phyloP scores from a whole-genome alignment of 345 rosid genomes.

The Syzygium oleosum region DNA sequence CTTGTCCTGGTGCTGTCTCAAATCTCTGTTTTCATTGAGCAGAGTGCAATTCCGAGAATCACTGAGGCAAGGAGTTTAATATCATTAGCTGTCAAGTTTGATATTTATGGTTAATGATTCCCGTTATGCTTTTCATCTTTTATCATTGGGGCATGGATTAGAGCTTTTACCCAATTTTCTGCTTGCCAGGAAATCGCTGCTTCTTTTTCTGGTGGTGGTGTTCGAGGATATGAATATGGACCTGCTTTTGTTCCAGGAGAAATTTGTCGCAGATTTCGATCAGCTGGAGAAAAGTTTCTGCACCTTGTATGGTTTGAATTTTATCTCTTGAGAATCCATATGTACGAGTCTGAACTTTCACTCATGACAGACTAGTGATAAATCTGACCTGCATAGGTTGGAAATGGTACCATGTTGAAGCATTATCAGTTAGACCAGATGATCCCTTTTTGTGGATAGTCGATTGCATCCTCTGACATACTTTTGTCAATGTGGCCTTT shows the following conservation, averaged over 20 bases:
- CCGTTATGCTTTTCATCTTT: not conserved
- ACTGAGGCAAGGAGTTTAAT: conserved; percentile 55
- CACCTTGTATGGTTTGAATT: conserved; percentile 54
- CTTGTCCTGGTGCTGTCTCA: conserved; percentile 86
- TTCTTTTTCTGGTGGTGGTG: conserved; percentile 76
- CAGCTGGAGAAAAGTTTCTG: conserved; percentile 78
- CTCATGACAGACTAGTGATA: not conserved
- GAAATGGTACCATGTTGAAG: not conserved
- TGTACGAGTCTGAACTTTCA: not conserved
- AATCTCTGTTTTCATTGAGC: conserved; percentile 80
- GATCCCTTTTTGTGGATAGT: not conserved
- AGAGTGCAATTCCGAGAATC: conserved; percentile 74
- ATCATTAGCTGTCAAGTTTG: not conserved
- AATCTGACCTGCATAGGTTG: not conserved
- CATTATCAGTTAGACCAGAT: not conserved
- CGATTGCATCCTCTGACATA: not conserved
- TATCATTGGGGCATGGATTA: not conserved
- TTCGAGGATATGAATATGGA: conserved; percentile 49
- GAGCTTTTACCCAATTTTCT: conserved; percentile 7
- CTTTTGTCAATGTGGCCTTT: not conserved
- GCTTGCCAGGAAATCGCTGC: conserved; percentile 70
- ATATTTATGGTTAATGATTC: not conserved
- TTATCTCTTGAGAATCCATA: not conserved
- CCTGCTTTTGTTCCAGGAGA: conserved; percentile 91
- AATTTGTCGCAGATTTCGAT: conserved; percentile 66